A percentile compares a stretch with the other conserved stretches of the same genome.
phyloP scores from a whole-genome alignment of 495 filamentous ascomycete species.

The Aspergillus wentii region DNA sequence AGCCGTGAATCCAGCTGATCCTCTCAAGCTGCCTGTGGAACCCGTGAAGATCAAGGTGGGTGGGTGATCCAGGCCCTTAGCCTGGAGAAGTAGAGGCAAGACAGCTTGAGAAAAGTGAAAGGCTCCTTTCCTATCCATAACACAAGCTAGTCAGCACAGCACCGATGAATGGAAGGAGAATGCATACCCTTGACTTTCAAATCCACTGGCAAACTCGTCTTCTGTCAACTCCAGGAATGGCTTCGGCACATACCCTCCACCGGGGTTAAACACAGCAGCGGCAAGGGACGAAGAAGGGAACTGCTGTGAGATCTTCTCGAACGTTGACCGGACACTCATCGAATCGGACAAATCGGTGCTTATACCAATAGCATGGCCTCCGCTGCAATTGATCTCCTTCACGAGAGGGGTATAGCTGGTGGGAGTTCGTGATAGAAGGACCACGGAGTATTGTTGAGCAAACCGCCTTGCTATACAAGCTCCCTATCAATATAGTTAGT shows the following conservation, averaged over 20 bases:
- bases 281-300: constrained; percentile 46
- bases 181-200: constrained; percentile 59
- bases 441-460: constrained; percentile 67
- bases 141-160: no score
- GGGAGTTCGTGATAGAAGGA: constrained; percentile 67
- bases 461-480: constrained; percentile 62
- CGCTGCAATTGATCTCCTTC: constrained; percentile 62
- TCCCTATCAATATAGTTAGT: constrained; percentile 33
- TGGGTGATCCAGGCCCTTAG: constrained; percentile 52
- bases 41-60: constrained; percentile 83
- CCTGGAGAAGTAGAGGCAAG: constrained; percentile 65
- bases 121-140: constrained; percentile 61
- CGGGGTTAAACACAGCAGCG: constrained; percentile 82
- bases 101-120: constrained; percentile 73
- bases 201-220: constrained; percentile 57
- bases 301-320: constrained; percentile 60
- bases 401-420: constrained; percentile 64
- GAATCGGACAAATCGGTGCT: constrained; percentile 65
- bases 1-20: constrained; percentile 61
- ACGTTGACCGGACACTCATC: constrained; percentile 58
- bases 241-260: constrained; percentile 63
- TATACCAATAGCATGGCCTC: constrained; percentile 73
- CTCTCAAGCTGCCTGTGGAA: constrained; percentile 76
- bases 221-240: constrained; percentile 72
- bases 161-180: neutral